Evolutionary conservation across 345 rosid genomes (phyloP).

Genomic region (Aquilaria yunnanensis): DNA sequence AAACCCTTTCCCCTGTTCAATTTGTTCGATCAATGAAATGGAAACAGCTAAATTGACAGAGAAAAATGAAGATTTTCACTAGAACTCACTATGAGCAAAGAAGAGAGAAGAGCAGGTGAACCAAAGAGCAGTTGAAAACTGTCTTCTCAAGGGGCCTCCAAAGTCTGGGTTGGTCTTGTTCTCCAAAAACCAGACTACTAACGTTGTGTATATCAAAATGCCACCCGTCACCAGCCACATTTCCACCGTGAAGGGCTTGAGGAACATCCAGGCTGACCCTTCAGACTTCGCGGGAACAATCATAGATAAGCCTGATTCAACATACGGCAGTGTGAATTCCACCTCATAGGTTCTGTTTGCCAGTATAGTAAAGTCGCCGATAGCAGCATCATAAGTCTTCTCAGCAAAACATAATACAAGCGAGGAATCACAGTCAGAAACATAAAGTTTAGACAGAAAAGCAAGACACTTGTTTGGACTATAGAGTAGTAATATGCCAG

Average conservation of each 20-base stretch:
- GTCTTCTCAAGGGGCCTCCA: constrained; percentile 26
- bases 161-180: constrained; percentile 30
- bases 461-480: not conserved
- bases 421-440: constrained; percentile 7
- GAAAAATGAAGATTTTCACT: not conserved
- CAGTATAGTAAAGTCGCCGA: constrained; percentile 52
- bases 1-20: constrained; percentile 37
- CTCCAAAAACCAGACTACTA: constrained; percentile 45
- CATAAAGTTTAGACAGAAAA: not conserved
- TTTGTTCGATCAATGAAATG: not conserved
- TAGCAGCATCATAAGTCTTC: constrained; percentile 38
- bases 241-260: constrained; percentile 38
- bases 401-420: not conserved
- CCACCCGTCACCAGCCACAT: constrained; percentile 45
- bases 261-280: constrained; percentile 34
- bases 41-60: not conserved
- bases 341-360: constrained; percentile 24
- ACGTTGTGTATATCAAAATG: constrained; percentile 35
- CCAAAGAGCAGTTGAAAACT: constrained; percentile 35
- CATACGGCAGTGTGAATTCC: constrained; percentile 48
- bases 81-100: constrained; percentile 48
- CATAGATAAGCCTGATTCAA: constrained; percentile 49
- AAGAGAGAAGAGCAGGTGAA: constrained; percentile 48
- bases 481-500: too few relatives aligned
- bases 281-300: constrained; percentile 23